phyloP scores from a whole-genome alignment of 768 basidiomycete genomes.

The Lentinula boryana region DNA sequence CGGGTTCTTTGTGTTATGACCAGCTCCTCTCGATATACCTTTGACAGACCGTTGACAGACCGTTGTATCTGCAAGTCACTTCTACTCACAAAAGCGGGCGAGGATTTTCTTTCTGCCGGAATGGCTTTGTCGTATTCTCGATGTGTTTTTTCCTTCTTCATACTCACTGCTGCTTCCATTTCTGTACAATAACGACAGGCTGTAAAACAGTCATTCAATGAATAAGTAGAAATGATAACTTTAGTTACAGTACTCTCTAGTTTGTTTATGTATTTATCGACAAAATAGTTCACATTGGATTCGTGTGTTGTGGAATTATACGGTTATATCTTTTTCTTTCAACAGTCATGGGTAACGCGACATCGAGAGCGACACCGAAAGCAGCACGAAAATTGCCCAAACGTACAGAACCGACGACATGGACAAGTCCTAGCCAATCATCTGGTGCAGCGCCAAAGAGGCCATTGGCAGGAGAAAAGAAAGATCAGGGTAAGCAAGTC shows the following conservation, averaged over 20 bases:
- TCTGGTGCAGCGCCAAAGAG: constrained; percentile 12
- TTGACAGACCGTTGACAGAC: constrained; percentile 21
- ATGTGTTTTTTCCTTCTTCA: constrained; percentile 15
- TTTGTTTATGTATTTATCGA: constrained; percentile 1
- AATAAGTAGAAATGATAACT: constrained; percentile 6
- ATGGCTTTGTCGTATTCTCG: constrained; percentile 22
- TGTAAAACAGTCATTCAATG: constrained; percentile 10
- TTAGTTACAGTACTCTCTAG: constrained; percentile 2
- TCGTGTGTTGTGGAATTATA: not conserved
- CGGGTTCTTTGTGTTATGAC: constrained; percentile 19
- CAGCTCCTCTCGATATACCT: constrained; percentile 28
- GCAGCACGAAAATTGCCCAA: constrained; percentile 50
- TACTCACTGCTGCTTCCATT: constrained; percentile 23
- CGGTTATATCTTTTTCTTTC: not conserved
- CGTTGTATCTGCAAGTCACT: constrained; percentile 26
- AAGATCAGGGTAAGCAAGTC: constrained; percentile 42
- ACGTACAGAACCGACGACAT: constrained; percentile 31
- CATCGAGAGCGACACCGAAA: constrained; percentile 66
- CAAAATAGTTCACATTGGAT: constrained; percentile 2
- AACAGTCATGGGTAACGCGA: constrained; percentile 41
- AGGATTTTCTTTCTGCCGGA: constrained; percentile 22
- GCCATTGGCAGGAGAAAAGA: constrained; percentile 36
- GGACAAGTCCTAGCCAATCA: constrained; percentile 39
- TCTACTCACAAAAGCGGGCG: constrained; percentile 16
- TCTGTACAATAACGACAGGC: constrained; percentile 39